Evolutionary conservation across 2,329 filamentous ascomycete genomes (phyloP).

Genomic region (Bipolaris bicolor): DNA sequence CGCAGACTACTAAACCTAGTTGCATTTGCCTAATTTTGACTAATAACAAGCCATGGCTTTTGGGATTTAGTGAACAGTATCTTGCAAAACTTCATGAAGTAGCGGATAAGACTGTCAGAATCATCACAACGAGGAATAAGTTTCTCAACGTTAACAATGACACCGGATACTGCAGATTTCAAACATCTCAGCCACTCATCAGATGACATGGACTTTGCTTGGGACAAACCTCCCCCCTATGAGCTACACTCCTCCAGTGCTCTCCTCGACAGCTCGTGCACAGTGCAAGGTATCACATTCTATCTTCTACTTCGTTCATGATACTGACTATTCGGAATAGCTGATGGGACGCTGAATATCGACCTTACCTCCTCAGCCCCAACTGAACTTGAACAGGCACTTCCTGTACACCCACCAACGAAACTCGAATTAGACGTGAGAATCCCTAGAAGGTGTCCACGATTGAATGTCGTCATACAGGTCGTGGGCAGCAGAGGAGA

Average conservation of each 20-base stretch:
- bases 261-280: not conserved
- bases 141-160: too few relatives aligned
- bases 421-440: not conserved
- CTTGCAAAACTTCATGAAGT: too few relatives aligned
- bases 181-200: too few relatives aligned
- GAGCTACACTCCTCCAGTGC: not conserved
- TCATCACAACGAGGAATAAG: too few relatives aligned
- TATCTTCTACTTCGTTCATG: not conserved
- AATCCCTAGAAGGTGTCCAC: not conserved
- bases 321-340: not conserved
- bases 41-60: too few relatives aligned
- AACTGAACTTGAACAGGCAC: not conserved
- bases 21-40: too few relatives aligned
- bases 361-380: not conserved
- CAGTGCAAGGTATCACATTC: not conserved
- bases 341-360: not conserved
- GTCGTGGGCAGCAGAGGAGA: constrained; percentile 61
- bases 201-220: not conserved
- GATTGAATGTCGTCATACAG: constrained; percentile 36
- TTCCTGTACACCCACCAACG: not conserved
- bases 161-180: too few relatives aligned
- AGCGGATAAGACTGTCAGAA: too few relatives aligned
- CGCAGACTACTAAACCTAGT: too few relatives aligned
- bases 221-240: not conserved
- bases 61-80: too few relatives aligned